Base-by-base conservation (phyloP, 768 basidiomycete species). In the Kwoniella botswanensis region DNA sequence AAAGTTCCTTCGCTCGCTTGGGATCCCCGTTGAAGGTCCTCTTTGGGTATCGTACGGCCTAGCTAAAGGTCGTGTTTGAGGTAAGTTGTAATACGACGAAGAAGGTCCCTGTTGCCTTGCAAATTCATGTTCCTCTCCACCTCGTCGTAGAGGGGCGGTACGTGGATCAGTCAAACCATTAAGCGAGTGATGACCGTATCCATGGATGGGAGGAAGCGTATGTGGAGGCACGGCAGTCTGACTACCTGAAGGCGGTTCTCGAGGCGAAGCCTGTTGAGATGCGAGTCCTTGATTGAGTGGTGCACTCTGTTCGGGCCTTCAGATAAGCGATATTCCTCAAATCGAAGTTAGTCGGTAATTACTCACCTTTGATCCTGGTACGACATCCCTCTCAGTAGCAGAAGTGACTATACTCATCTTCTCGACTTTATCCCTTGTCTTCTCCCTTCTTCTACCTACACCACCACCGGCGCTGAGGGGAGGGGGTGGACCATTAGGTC, bases 341-440 rank as follows among this genome's bases (percentile, higher is more conserved):
- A 35, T 35, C 35, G 7, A 35, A 35, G 35, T 57, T 26, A 18
- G 5, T 29, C 18, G 29, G 17, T 50, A 18, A 50, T 15, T 11
- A 61, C 79, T 71, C 60, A 78, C 79, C 74, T 80, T 80, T 22
- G 75, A 77, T 5, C 75, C 77, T 4, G 72, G 71, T 15, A 71
- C 71, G 15, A 72, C 54, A 22, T 79, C 78, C 57, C 76, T 75
- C 18, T 79, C 79, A 10, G 61, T 63, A 12, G 74, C 61, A 42
- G 60, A 70, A 11, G 78, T 77, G 22, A 73, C 65, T 35, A 81
- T 81, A 63, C 75, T 79, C 73, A 81, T 67, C 63, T 71, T 71
- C 69, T 81, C 79, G 0, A 81, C 79, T 58, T 76, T 77, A 55
- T 81, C 79, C 50, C 74, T 72, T 4, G 76, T 81, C 73, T 81